phyloP scores from a whole-genome alignment of 257 asterid species.

The Agastache rugosa region DNA sequence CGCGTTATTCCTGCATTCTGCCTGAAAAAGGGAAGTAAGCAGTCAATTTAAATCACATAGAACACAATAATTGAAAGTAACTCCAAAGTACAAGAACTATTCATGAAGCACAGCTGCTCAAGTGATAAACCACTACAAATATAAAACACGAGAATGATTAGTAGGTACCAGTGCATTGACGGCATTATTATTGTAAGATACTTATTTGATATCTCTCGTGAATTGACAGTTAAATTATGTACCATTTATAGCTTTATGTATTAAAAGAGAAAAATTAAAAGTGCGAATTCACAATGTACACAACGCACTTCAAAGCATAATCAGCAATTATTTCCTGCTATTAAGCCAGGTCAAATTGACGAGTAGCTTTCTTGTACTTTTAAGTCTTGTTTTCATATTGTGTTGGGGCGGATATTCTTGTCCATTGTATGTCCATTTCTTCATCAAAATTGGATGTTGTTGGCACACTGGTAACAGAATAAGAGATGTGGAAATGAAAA shows the following conservation, averaged over 20 bases:
- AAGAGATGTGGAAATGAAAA: slow-evolving; percentile 13
- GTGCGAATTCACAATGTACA: slow-evolving; percentile 9
- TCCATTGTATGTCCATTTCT: background rate
- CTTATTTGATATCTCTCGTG: slow-evolving; percentile 17
- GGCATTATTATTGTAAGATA: slow-evolving; percentile 3
- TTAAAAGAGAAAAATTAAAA: slow-evolving; percentile 3
- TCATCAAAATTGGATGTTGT: slow-evolving; percentile 17
- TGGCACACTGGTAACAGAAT: background rate
- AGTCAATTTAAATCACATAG: slow-evolving; percentile 19
- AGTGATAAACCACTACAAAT: slow-evolving; percentile 2
- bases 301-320: slow-evolving; percentile 28
- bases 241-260: slow-evolving; percentile 20
- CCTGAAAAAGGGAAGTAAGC: slow-evolving; percentile 51
- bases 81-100: slow-evolving; percentile 16
- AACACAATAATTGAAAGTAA: background rate
- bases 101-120: slow-evolving; percentile 18
- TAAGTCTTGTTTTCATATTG: background rate
- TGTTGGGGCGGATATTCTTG: background rate
- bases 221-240: background rate
- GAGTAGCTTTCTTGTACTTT: background rate
- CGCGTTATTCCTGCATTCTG: slow-evolving; percentile 71
- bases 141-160: slow-evolving; percentile 16
- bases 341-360: background rate
- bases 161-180: slow-evolving; percentile 4
- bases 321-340: slow-evolving; percentile 2